Evolutionary conservation across 2,329 filamentous ascomycete genomes (phyloP).

Genomic region (Tolypocladium paradoxum): DNA sequence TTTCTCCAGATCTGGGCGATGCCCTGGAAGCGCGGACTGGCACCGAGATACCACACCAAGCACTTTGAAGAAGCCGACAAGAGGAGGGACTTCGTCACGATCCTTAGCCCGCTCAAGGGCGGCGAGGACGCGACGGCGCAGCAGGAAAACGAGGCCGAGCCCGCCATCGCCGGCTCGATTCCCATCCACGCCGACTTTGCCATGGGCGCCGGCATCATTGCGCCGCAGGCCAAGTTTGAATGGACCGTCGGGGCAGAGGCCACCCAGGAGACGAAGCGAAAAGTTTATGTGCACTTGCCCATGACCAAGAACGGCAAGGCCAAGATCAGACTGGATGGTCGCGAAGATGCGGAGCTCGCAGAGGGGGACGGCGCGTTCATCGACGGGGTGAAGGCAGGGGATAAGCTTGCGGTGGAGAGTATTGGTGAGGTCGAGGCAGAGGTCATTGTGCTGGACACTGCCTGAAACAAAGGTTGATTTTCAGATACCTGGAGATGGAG

Average conservation of each 20-base stretch:
- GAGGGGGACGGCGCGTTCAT: slow-evolving; percentile 81
- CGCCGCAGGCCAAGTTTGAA: slow-evolving; percentile 52
- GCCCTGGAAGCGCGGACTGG: slow-evolving; percentile 62
- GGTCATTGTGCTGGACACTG: slow-evolving; percentile 56
- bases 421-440: slow-evolving; percentile 59
- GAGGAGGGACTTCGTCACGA: slow-evolving; percentile 57
- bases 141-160: slow-evolving; percentile 54
- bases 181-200: slow-evolving; percentile 76
- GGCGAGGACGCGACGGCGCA: slow-evolving; percentile 50
- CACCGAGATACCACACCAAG: slow-evolving; percentile 65
- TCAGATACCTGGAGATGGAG: too few relatives aligned
- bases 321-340: slow-evolving; percentile 56
- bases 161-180: slow-evolving; percentile 55
- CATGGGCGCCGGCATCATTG: slow-evolving; percentile 69
- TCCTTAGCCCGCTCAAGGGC: slow-evolving; percentile 64
- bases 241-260: slow-evolving; percentile 59
- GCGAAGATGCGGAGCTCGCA: slow-evolving; percentile 51
- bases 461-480: slow-evolving; percentile 22
- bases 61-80: slow-evolving; percentile 66
- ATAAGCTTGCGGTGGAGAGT: slow-evolving; percentile 54
- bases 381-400: slow-evolving; percentile 50
- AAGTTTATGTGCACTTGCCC: slow-evolving; percentile 71
- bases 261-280: slow-evolving; percentile 44
- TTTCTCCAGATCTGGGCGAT: slow-evolving; percentile 86
- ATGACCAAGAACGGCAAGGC: slow-evolving; percentile 70